Conservation (phyloP, 768 basidiomycete genomes). For the Termitomyces sp. region DNA sequence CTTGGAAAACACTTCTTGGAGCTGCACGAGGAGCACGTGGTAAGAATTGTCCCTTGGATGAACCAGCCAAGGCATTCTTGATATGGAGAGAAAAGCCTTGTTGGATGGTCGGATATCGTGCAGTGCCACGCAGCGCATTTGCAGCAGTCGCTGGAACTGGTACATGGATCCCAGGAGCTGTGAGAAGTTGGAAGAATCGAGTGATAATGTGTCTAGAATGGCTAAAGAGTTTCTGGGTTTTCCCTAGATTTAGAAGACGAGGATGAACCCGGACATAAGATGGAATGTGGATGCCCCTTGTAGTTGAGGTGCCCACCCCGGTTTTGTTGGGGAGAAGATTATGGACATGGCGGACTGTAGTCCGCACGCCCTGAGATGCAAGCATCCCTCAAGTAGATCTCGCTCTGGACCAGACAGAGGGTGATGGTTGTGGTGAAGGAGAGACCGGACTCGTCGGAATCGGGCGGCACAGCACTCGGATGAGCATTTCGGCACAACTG, state of each 20-base stretch:
- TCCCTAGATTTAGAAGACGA: conserved; percentile 25
- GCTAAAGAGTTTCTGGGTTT: conserved; percentile 44
- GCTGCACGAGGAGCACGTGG: conserved; percentile 50
- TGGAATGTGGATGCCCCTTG: conserved; percentile 43
- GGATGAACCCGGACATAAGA: conserved; percentile 32
- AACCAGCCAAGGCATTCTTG: conserved; percentile 47
- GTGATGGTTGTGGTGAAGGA: background rate
- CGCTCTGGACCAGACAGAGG: background rate
- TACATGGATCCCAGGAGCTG: conserved; percentile 47
- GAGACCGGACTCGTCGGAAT: background rate
- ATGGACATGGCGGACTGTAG: conserved; percentile 35
- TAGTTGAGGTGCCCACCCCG: conserved; percentile 18
- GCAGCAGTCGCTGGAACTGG: conserved; percentile 21
- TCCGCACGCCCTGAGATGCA: conserved; percentile 44
- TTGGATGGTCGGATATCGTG: conserved; percentile 42
- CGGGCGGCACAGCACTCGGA: background rate
- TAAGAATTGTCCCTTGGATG: conserved; percentile 44
- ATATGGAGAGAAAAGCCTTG: conserved; percentile 55
- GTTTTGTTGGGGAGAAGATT: conserved; percentile 26
- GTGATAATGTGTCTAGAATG: conserved; percentile 54
- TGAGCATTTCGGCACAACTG: too few relatives aligned
- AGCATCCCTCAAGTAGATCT: conserved; percentile 19
- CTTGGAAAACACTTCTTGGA: conserved; percentile 52
- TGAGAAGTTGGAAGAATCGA: conserved; percentile 53
- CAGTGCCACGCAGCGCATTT: conserved; percentile 24